phyloP scores from a whole-genome alignment of 768 basidiomycete genomes.

The Mycena latifolia region DNA sequence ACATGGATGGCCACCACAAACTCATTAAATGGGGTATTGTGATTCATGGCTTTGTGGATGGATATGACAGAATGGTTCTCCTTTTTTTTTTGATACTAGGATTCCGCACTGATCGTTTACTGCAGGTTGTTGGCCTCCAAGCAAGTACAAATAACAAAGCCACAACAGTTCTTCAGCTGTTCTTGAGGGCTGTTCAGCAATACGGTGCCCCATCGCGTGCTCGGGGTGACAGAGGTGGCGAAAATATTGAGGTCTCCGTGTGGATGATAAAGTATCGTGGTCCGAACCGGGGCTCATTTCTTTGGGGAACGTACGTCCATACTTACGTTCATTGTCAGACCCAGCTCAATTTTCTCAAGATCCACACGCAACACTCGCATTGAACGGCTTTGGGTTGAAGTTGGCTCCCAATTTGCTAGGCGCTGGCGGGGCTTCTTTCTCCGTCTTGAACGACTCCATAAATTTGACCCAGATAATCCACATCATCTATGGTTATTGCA shows the following conservation, averaged over 20 bases:
- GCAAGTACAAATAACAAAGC: constrained; percentile 36
- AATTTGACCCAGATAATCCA: constrained; percentile 36
- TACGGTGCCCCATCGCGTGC: constrained; percentile 39
- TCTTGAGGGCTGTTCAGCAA: constrained; percentile 24
- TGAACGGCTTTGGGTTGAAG: constrained; percentile 45
- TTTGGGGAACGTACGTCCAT: constrained; percentile 36
- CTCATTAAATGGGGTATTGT: constrained; percentile 42
- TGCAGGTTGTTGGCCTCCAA: constrained; percentile 26
- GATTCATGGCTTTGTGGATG: constrained; percentile 47
- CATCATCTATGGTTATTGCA: constrained; percentile 23
- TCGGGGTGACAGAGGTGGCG: constrained; percentile 41
- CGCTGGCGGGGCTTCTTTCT: constrained; percentile 47
- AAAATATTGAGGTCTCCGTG: constrained; percentile 43
- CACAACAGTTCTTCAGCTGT: constrained; percentile 25
- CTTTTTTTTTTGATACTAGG: not conserved
- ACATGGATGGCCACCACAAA: constrained; percentile 43
- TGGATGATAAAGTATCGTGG: constrained; percentile 45
- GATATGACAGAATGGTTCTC: constrained; percentile 45
- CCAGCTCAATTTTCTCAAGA: constrained; percentile 4
- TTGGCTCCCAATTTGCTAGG: constrained; percentile 43
- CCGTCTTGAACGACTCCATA: constrained; percentile 40
- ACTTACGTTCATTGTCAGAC: constrained; percentile 11
- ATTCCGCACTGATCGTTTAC: not conserved
- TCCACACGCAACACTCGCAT: constrained; percentile 39
- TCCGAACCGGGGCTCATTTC: constrained; percentile 32